Conservation (phyloP, 192 early-diverging fungal genomes). For the Ramicandelaber brevisporus region DNA sequence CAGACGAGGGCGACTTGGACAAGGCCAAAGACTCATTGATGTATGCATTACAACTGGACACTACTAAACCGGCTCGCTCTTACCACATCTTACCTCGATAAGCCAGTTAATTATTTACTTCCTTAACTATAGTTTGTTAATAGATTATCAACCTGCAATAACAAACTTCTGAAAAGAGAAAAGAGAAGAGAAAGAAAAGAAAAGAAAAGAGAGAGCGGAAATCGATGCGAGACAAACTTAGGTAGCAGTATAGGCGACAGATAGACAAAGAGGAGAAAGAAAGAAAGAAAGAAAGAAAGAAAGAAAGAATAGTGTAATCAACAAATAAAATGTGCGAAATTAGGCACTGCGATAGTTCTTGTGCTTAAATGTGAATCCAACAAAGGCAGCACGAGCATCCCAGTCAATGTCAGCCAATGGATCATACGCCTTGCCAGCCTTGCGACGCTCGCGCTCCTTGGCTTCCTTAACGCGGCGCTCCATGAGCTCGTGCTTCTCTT, state of each 20-base stretch:
- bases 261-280: too few relatives aligned
- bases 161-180: too few relatives aligned
- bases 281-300: background rate
- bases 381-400: slow-evolving; percentile 58
- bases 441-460: background rate
- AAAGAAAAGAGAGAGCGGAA: too few relatives aligned
- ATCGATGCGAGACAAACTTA: too few relatives aligned
- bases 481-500: slow-evolving; percentile 20
- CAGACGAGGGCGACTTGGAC: slow-evolving; percentile 18
- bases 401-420: slow-evolving; percentile 18
- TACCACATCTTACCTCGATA: slow-evolving; percentile 17
- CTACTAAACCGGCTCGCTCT: slow-evolving; percentile 18
- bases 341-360: slow-evolving; percentile 13
- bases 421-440: background rate
- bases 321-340: slow-evolving; percentile 4
- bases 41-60: slow-evolving; percentile 29
- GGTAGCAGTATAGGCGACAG: too few relatives aligned
- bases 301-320: background rate
- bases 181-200: too few relatives aligned
- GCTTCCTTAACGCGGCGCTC: slow-evolving; percentile 8
- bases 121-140: too few relatives aligned
- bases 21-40: slow-evolving; percentile 27
- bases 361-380: slow-evolving; percentile 53
- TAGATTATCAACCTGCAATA: too few relatives aligned
- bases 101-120: too few relatives aligned